Evolutionary conservation across 495 filamentous ascomycete genomes (phyloP).

Genomic region (Recurvomyces mirabilis): DNA sequence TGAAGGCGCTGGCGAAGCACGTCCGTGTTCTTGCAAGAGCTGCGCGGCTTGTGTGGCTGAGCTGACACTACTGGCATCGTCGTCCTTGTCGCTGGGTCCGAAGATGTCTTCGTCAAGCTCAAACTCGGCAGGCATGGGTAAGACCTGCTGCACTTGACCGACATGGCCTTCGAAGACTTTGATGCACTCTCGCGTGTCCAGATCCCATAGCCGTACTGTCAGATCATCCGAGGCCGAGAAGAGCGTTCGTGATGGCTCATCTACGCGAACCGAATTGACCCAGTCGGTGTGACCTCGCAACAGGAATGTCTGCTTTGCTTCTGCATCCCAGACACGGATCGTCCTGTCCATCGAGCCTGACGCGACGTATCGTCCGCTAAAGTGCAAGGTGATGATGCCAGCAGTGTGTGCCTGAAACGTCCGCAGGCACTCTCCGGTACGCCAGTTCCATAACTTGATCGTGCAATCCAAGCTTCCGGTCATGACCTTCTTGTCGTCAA

Average conservation of each 20-base stretch:
- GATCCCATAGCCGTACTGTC: constrained; percentile 83
- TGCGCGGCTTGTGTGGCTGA: constrained; percentile 12
- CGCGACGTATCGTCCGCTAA: constrained; percentile 68
- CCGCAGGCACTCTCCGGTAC: constrained; percentile 76
- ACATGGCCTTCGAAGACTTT: constrained; percentile 84
- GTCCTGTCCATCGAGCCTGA: constrained; percentile 81
- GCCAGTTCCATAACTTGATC: constrained; percentile 92
- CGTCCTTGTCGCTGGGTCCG: constrained; percentile 12
- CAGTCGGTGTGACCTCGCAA: constrained; percentile 82
- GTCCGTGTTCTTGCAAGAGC: neutral
- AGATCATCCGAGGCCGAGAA: constrained; percentile 91
- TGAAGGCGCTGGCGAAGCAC: neutral
- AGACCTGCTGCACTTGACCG: constrained; percentile 84
- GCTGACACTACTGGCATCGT: constrained; percentile 16
- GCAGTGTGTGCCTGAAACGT: constrained; percentile 67
- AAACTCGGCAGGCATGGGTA: constrained; percentile 71
- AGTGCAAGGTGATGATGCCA: constrained; percentile 78
- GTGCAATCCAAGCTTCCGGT: constrained; percentile 71
- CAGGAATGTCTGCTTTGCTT: constrained; percentile 63
- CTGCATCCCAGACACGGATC: constrained; percentile 89
- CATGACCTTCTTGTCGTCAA: constrained; percentile 83
- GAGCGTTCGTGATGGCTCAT: constrained; percentile 67
- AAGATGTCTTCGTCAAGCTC: constrained; percentile 64
- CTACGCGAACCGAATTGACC: constrained; percentile 86
- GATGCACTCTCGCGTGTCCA: constrained; percentile 69